Percentiles rank a stretch among this genome's conserved stretches.
phyloP scores from a whole-genome alignment of 306 rosid genomes.

The Acacia acuminata region DNA sequence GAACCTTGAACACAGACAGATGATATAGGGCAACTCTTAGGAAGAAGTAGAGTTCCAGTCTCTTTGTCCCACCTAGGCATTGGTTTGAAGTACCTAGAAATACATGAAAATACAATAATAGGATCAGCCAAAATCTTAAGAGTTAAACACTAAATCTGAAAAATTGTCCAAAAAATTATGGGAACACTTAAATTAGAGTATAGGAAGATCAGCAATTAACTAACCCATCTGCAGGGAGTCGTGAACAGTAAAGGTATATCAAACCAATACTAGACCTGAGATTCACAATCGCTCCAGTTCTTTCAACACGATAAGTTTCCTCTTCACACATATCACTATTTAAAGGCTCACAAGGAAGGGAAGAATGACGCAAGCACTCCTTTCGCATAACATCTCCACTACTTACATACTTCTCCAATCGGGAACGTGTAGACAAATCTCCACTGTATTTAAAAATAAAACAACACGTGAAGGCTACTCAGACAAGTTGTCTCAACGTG shows the following conservation, averaged over 20 bases:
- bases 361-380: slow-evolving; percentile 64
- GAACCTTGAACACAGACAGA: slow-evolving; percentile 51
- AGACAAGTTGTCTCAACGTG: not conserved
- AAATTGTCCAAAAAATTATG: slow-evolving; percentile 10
- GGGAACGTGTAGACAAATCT: slow-evolving; percentile 54
- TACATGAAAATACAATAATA: slow-evolving; percentile 1
- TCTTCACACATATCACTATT: slow-evolving; percentile 42
- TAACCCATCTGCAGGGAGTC: slow-evolving; percentile 88
- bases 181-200: not conserved
- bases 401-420: slow-evolving; percentile 63
- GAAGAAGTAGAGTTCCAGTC: slow-evolving; percentile 62
- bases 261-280: slow-evolving; percentile 68
- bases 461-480: not conserved
- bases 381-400: slow-evolving; percentile 73
- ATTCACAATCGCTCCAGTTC: slow-evolving; percentile 70
- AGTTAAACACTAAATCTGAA: not conserved
- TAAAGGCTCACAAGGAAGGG: slow-evolving; percentile 53
- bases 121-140: slow-evolving; percentile 12
- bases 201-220: slow-evolving; percentile 29
- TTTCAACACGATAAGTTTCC: slow-evolving; percentile 61
- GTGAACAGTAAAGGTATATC: slow-evolving; percentile 76
- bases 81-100: slow-evolving; percentile 79
- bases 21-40: slow-evolving; percentile 75
- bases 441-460: slow-evolving; percentile 54
- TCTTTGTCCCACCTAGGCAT: slow-evolving; percentile 70